Evolutionary conservation across 345 rosid genomes (phyloP).

Genomic region (Anastatica hierochuntica): DNA sequence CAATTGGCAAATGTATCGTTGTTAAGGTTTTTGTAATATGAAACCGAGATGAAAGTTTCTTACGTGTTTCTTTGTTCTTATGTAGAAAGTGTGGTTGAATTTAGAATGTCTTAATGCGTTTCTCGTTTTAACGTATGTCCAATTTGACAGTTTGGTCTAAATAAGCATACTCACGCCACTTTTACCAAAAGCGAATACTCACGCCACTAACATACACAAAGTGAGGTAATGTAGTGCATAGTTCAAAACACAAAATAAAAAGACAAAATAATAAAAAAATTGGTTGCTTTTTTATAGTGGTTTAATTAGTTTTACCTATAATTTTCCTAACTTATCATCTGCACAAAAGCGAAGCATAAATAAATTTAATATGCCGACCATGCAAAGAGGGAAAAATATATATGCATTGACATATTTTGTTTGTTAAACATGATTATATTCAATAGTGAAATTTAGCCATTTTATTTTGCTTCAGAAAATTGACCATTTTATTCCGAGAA

Average conservation of each 20-base stretch:
- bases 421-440: too few species aligned
- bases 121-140: conserved; percentile 13
- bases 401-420: too few species aligned
- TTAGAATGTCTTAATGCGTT: conserved; percentile 6
- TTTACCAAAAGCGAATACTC: neutral
- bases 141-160: conserved; percentile 3
- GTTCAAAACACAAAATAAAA: neutral
- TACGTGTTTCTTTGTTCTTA: conserved; percentile 28
- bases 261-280: neutral
- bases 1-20: conserved; percentile 1
- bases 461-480: too few species aligned
- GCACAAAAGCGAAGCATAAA: too few species aligned
- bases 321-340: too few species aligned
- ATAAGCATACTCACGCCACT: neutral
- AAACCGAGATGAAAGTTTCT: conserved; percentile 13
- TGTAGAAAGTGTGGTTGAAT: conserved; percentile 14
- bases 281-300: too few species aligned
- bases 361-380: too few species aligned
- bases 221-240: neutral
- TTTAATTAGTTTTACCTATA: too few species aligned
- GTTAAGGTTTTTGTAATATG: conserved; percentile 12
- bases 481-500: too few species aligned
- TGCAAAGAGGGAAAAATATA: too few species aligned
- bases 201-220: conserved; percentile 16
- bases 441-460: too few species aligned